Evolutionary conservation across 2,329 filamentous ascomycete species (phyloP), one percentile per base, ranked within the genome.

Genomic region (Cephalotrichum gorgonifer): DNA sequence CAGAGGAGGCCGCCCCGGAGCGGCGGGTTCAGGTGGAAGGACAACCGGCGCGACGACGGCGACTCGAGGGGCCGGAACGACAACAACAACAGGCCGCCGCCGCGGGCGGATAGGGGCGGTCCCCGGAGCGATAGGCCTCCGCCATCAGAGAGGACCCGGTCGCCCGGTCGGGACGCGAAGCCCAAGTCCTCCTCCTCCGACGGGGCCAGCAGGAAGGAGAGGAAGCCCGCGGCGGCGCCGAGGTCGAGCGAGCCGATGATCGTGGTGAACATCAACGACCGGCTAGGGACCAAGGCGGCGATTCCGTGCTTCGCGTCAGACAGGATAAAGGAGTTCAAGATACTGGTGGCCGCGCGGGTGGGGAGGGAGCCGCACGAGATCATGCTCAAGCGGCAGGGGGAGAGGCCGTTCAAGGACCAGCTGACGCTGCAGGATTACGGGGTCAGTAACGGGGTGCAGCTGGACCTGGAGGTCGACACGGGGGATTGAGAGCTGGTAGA

Each of bases 231-330:
- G 22, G 57, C 55, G 27, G 53, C 65, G 62, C 44, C 51, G 2
- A 55, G 54, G 9, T 35, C 68, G 4, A 64, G 73, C 6, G 85
- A 94, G 61, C 84, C 88, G 50, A 94, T 96, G 85, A 96, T 97
- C 56, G 79, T 95, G 47, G 90, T 97, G 17, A 81, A 91, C 59
- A 82, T 97, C 61, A 97, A 97, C 64, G 91, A 97, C 66, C 79
- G 91, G n/a, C 72, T 97, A 31, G 91, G 91, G 12, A 96, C 91
- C n/a, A 95, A 95, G 61, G 88, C 90, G 15, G 85, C 87, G 47
- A 93, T 97, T 54, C 91, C 91, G 0, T 96, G 90, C 63, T 73
- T 95, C 50, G 83, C 87, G 1, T 85, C 81, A 3, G 91, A 97
- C 67, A 83, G 83, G 7, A 83, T 96, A 55, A 84, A 83, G 54